Evolutionary conservation across 1,139 yeast species (phyloP).

Genomic region (Protomyces pachydermus): DNA sequence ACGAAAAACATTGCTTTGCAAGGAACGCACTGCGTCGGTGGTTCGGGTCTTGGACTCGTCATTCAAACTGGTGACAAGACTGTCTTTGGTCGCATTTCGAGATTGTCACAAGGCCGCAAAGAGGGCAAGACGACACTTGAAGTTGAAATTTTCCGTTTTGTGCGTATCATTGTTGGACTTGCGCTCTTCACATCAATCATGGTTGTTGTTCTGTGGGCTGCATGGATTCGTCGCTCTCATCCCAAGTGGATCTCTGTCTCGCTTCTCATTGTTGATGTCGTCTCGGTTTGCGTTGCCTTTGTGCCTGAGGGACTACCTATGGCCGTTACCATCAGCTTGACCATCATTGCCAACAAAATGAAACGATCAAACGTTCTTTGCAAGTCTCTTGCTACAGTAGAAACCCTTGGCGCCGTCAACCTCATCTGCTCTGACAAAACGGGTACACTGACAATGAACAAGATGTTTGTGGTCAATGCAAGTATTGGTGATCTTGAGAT

Average conservation of each 20-base stretch:
- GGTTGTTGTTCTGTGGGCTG: slow-evolving; percentile 48
- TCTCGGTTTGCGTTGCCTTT: slow-evolving; percentile 49
- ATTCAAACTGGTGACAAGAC: slow-evolving; percentile 48
- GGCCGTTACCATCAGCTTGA: slow-evolving; percentile 58
- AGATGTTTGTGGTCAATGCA: slow-evolving; percentile 55
- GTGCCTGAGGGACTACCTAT: slow-evolving; percentile 54
- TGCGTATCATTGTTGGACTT: slow-evolving; percentile 42
- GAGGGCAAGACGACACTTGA: slow-evolving; percentile 47
- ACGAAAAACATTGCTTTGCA: slow-evolving; percentile 47
- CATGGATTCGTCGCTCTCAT: slow-evolving; percentile 44
- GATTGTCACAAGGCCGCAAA: slow-evolving; percentile 43
- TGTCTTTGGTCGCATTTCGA: slow-evolving; percentile 51
- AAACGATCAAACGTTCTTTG: slow-evolving; percentile 93
- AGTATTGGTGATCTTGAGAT: slow-evolving; percentile 66
- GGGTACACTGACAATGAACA: slow-evolving; percentile 89
- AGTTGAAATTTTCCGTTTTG: slow-evolving; percentile 47
- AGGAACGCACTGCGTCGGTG: slow-evolving; percentile 49
- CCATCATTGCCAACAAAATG: slow-evolving; percentile 97
- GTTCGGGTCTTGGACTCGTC: slow-evolving; percentile 49
- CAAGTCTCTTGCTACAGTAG: slow-evolving; percentile 86
- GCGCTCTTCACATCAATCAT: slow-evolving; percentile 45
- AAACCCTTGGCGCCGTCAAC: slow-evolving; percentile 98
- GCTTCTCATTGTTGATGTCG: slow-evolving; percentile 41
- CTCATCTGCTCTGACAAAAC: slow-evolving; percentile 96
- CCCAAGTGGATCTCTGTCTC: slow-evolving; percentile 46